Evolutionary conservation across 1,284 basidiomycete genomes (phyloP).

Genomic region (Hypsizygus ulmarius): DNA sequence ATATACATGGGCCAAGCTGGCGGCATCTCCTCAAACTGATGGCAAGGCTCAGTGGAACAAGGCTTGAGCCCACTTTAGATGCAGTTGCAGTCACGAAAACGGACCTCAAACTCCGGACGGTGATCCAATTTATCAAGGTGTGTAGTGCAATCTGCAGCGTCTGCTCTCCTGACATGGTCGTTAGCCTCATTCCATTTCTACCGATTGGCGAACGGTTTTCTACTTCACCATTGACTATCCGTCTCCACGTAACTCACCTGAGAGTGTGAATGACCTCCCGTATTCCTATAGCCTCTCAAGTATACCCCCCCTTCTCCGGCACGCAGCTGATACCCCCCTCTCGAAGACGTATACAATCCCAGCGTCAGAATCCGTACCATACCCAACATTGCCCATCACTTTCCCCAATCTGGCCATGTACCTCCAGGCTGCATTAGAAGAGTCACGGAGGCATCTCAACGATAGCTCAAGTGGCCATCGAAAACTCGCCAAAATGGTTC

Average conservation of each 20-base stretch:
- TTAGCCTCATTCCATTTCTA: slow-evolving; percentile 56
- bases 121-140: slow-evolving; percentile 75
- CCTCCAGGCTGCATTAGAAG: slow-evolving; percentile 64
- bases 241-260: slow-evolving; percentile 48
- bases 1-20: slow-evolving; percentile 72
- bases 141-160: slow-evolving; percentile 16
- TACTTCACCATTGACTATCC: slow-evolving; percentile 72
- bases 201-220: slow-evolving; percentile 68
- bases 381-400: slow-evolving; percentile 66
- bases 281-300: slow-evolving; percentile 65
- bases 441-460: slow-evolving; percentile 55
- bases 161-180: slow-evolving; percentile 4
- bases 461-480: slow-evolving; percentile 60
- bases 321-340: slow-evolving; percentile 56
- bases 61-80: slow-evolving; percentile 67
- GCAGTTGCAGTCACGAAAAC: slow-evolving; percentile 56
- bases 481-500: slow-evolving; percentile 65
- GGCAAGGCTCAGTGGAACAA: slow-evolving; percentile 65
- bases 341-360: slow-evolving; percentile 73
- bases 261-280: slow-evolving; percentile 61
- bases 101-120: slow-evolving; percentile 61
- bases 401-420: slow-evolving; percentile 75
- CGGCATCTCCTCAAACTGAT: slow-evolving; percentile 67
- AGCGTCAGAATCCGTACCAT: slow-evolving; percentile 52
- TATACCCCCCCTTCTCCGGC: slow-evolving; percentile 58